Base-by-base conservation (phyloP, 257 asterid genomes). In the Solanum clarkiae region DNA sequence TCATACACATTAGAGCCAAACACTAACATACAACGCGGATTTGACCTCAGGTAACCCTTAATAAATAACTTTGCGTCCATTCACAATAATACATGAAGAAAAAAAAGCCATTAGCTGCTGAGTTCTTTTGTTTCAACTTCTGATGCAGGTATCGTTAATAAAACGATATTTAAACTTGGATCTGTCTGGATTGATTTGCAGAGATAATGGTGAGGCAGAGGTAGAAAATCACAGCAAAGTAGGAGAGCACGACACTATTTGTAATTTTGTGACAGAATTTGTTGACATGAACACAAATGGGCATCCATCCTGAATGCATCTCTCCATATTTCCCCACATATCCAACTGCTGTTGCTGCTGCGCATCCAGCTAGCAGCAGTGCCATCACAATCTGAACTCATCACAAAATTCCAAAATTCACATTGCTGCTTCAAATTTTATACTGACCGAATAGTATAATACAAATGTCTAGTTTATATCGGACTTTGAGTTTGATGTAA, bases 271-370 rank as follows among this genome's bases (percentile, higher is more conserved):
- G 24, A 85, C 98, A 94, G 88, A 90, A 94, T 66, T 86, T 86
- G 16, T 20, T 72, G 24, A 94, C 93, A 57, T 91, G 86, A 47
- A 86, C 91, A 84, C 98, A 94, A 13, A 93, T 80, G 18, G 91
- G 84, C 89, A 81, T 24, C 98, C 98, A 94, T 4, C 96, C 96
- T 1, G 94, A 68, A 81, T 91, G 93, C 54, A 60, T 86, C 74
- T 93, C 87, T 11, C 98, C 98, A 51, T 92, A 86, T 68, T 90
- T 91, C 7, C 94, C 98, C 20, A 94, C 82, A 83, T 85, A 89
- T 1, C 98, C 98, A 1, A 92, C 65, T 10, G 97, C 91, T 0
- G 93, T 92, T 5, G 97, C 97, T n/a, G 97, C 94, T 29, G 96
- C 91, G 83, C 95, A 92, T 11, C 92, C 96, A 1, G 91, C 91